These are phyloP conservation scores for Sporisorium exsertum DNA, from an alignment of 1,284 basidiomycete genomes.

Conservation along the genomic window DNA sequence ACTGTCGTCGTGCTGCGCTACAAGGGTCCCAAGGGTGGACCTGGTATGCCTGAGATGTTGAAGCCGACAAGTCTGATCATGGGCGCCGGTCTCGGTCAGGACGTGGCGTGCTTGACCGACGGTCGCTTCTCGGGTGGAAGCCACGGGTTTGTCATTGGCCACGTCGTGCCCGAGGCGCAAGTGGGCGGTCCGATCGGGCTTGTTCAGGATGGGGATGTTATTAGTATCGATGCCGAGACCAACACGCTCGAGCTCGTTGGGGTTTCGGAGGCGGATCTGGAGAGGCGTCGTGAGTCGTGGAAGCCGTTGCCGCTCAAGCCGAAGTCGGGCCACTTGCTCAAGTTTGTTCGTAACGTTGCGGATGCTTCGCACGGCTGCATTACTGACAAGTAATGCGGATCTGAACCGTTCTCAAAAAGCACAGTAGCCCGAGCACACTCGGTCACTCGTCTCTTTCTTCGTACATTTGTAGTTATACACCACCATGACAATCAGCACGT, in stretches of 20 bases:
- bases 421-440: background rate
- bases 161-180: slow-evolving; percentile 91
- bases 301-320: slow-evolving; percentile 86
- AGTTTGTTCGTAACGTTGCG: slow-evolving; percentile 65
- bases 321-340: slow-evolving; percentile 74
- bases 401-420: no score
- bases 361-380: slow-evolving; percentile 86
- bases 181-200: slow-evolving; percentile 90
- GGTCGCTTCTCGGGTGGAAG: slow-evolving; percentile 91
- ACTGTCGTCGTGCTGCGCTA: slow-evolving; percentile 68
- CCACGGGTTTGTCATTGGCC: slow-evolving; percentile 83
- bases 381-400: slow-evolving; percentile 86
- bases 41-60: slow-evolving; percentile 96
- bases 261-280: slow-evolving; percentile 79
- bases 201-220: slow-evolving; percentile 85
- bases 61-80: slow-evolving; percentile 72
- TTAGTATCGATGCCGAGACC: slow-evolving; percentile 80
- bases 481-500: background rate
- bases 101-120: slow-evolving; percentile 93
- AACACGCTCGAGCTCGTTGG: slow-evolving; percentile 81
- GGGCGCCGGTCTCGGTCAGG: slow-evolving; percentile 89
- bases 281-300: slow-evolving; percentile 78
- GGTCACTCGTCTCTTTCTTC: background rate
- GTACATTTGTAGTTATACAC: slow-evolving; percentile 11
- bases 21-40: slow-evolving; percentile 74